Base-by-base conservation (phyloP, 202 grass and related monocot genomes). In the Panicum hallii region DNA sequence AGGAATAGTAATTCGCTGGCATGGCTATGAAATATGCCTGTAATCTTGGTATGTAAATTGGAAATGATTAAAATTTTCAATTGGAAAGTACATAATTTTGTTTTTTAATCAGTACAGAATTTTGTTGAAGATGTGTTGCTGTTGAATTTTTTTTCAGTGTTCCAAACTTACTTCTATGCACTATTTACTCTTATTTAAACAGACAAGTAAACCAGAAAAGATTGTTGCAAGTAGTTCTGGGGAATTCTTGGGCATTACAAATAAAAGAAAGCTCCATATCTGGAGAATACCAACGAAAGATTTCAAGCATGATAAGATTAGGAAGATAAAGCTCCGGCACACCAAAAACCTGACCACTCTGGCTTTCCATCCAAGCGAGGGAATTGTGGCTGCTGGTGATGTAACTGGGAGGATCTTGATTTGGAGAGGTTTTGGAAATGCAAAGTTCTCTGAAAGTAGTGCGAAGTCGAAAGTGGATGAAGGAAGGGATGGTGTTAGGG, bases 281-380 rank as follows among this genome's bases (percentile, higher is more conserved):
- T 99, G 96, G 93, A 91, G 67, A 64, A 74, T 94, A 79, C 91
- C 96, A 42, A 57, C 6, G 0, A 86, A 89, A 78, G 79, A 92
- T 84, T 99, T 87, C 80, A 95, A 84, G 62, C 58, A 74, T 68
- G 84, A 87, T 8, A 88, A 86, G 36, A 90, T 99, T 47, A 90
- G 86, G 86, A 99, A 96, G 53, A 83, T 96, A 75, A 99, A 99
- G 83, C 83, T 99, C n/a, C 72, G 72, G 17, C 96, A 99, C 74
- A 92, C 93, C 6, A 95, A 91, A 74, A 55, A 54, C 15, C 55
- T 99, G 61, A 87, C 53, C 74, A 79, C 86, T 60, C 72, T 99
- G 74, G 91, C 96, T 78, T 94, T 99, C 81, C 96, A 99, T 93
- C 88, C 96, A 40, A 96, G 67, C 7, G 67, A 89, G 58, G 85